Evolutionary conservation across 352 stramenopile genomes (phyloP), one percentile per base, ranked within the genome.

Genomic region (Thalassiosira livingstoniorum): DNA sequence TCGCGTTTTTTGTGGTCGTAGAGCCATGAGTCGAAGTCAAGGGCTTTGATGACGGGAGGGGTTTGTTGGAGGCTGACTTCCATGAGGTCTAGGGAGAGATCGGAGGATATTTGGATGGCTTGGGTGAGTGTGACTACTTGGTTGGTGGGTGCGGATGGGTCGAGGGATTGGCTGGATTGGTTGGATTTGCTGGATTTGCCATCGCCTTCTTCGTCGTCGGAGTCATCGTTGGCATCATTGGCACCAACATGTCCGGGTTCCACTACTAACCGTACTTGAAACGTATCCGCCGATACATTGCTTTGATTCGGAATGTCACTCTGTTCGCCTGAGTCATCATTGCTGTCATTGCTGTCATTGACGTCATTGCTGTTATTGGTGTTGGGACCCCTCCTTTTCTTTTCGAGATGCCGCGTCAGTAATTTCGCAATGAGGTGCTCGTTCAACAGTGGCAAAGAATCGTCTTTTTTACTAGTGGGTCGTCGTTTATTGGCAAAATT

Each of bases 31-130:
- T 87, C 81, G 37, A 82, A 80, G 39, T 90, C 62, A 10, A 91
- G 62, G 2, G 78, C 83, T 64, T 88, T 86, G 45, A 93, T 87
- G 10, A 93, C 87, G 5, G 89, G 89, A n/a, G 82, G 81, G 66
- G 85, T 65, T 45, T 71, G 34, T 60, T 84, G 34, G 0, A 92
- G 25, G 2, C 67, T 72, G 1, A 90, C 72, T 35, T 82, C 87
- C 45, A 93, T 86, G 37, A 93, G 69, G 61, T 93, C 89, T 29
- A 87, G 43, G 11, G 54, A 68, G 57, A 75, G 65, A 29, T 90
- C 66, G 29, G 87, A 37, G 3, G 83, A 81, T 23, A 88, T 87
- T 31, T 80, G 53, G 15, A 93, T 87, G 3, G 88, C 88, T 29
- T 84, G 39, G n/a, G 54, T 45, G 13, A 93, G 75, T 47, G 76